Conservation (phyloP, 2,329 filamentous ascomycete genomes). For the Phoma sp. region DNA sequence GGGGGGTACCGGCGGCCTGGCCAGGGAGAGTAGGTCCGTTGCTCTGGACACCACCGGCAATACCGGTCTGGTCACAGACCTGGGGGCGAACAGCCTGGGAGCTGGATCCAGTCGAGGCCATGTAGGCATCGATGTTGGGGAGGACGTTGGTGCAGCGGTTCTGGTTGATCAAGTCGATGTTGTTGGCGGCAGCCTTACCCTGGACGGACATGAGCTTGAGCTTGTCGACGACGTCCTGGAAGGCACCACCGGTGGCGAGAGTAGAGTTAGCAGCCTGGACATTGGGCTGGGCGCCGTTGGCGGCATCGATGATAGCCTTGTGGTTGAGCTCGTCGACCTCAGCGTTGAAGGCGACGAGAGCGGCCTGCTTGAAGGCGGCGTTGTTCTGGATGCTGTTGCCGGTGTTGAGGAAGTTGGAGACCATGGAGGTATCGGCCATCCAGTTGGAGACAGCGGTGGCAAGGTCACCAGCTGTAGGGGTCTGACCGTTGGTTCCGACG, state of each 20-base stretch:
- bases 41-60: constrained; percentile 41
- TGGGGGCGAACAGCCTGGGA: constrained; percentile 39
- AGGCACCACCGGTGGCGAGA: constrained; percentile 44
- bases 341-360: constrained; percentile 46
- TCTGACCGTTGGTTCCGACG: constrained; percentile 24
- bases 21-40: constrained; percentile 38
- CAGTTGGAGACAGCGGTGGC: constrained; percentile 47
- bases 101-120: constrained; percentile 41
- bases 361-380: constrained; percentile 44
- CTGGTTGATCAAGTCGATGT: constrained; percentile 47
- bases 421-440: constrained; percentile 47
- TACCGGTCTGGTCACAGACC: constrained; percentile 43
- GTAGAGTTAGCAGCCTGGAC: constrained; percentile 47
- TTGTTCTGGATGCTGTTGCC: constrained; percentile 43
- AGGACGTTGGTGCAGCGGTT: constrained; percentile 47
- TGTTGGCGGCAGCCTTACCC: constrained; percentile 38
- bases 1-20: constrained; percentile 37
- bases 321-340: constrained; percentile 49
- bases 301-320: constrained; percentile 46
- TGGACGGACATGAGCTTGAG: constrained; percentile 45
- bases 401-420: constrained; percentile 47
- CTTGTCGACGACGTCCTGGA: constrained; percentile 49
- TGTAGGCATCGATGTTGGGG: constrained; percentile 46
- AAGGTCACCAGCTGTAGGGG: constrained; percentile 35
- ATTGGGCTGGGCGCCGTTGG: constrained; percentile 31